phyloP scores from a whole-genome alignment of 768 basidiomycete species.

The Lentinula sp. region DNA sequence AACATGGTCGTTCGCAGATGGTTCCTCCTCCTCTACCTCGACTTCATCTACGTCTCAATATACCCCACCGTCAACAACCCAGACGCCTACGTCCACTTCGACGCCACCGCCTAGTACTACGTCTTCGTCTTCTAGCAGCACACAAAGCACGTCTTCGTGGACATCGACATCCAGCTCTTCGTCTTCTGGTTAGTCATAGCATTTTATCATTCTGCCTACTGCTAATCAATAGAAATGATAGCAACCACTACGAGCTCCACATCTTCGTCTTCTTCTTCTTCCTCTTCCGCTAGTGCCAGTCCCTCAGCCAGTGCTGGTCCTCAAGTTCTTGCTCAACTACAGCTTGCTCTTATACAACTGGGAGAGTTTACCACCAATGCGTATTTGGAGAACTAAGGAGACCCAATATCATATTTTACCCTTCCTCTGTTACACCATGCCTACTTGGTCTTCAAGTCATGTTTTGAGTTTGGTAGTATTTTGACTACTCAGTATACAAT shows the following conservation, averaged over 20 bases:
- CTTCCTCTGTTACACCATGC: not conserved
- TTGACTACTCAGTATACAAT: no score
- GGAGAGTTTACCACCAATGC: not conserved
- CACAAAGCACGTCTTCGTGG: not conserved
- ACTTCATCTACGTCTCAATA: constrained; percentile 7
- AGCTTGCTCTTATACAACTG: not conserved
- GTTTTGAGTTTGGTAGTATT: not conserved
- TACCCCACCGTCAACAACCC: not conserved
- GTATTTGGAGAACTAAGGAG: not conserved
- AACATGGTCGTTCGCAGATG: constrained; percentile 30
- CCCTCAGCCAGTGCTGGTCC: not conserved
- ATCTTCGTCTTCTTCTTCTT: not conserved
- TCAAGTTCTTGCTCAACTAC: not conserved
- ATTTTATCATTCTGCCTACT: not conserved
- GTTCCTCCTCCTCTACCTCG: constrained; percentile 1
- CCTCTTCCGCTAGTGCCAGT: not conserved
- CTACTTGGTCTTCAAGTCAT: not conserved
- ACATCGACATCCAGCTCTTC: not conserved
- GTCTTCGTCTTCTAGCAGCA: constrained; percentile 8
- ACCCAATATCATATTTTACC: no score
- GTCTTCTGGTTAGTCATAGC: not conserved
- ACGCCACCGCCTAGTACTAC: constrained; percentile 6
- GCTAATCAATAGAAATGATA: not conserved
- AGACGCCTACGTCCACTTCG: not conserved
- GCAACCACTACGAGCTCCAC: not conserved